Conservation (phyloP, 2,329 filamentous ascomycete genomes). For the Diplocarpon mali region DNA sequence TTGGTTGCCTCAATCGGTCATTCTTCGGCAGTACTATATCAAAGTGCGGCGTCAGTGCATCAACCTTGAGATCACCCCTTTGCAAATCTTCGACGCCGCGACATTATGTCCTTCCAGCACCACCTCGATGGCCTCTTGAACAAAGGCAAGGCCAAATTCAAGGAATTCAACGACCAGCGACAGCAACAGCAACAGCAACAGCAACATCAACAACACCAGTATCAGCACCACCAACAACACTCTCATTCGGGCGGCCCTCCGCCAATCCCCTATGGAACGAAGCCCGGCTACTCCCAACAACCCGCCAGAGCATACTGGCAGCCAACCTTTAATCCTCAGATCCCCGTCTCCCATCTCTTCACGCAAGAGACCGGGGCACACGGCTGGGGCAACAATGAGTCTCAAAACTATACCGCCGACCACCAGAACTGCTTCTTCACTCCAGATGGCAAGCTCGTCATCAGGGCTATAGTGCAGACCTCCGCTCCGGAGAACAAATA, state of each 20-base stretch:
- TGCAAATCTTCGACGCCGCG: neutral
- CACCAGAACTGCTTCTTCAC: constrained; percentile 43
- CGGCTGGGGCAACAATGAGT: constrained; percentile 52
- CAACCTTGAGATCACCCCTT: too few species aligned
- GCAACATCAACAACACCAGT: constrained; percentile 6
- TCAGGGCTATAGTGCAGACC: constrained; percentile 36
- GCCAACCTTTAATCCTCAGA: constrained; percentile 36
- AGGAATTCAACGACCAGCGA: constrained; percentile 15
- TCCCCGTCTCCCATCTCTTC: constrained; percentile 40
- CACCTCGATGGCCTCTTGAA: constrained; percentile 13
- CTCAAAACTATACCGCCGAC: constrained; percentile 43
- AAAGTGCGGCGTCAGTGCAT: too few species aligned
- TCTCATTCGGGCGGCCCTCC: constrained; percentile 3
- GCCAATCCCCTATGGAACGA: constrained; percentile 7
- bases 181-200: constrained; percentile 5
- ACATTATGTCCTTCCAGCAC: constrained; percentile 17
- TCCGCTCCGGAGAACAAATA: constrained; percentile 33
- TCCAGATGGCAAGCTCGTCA: constrained; percentile 38
- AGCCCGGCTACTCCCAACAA: constrained; percentile 2
- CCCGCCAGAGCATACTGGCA: constrained; percentile 36
- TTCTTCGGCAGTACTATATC: too few species aligned
- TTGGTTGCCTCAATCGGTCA: too few species aligned
- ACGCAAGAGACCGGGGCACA: constrained; percentile 44
- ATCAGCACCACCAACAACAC: constrained; percentile 5
- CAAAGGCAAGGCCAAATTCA: constrained; percentile 19